Percentiles rank a stretch among this genome's conserved stretches.
phyloP scores from a whole-genome alignment of 2,329 filamentous ascomycete genomes.

The Penicillium sp. region DNA sequence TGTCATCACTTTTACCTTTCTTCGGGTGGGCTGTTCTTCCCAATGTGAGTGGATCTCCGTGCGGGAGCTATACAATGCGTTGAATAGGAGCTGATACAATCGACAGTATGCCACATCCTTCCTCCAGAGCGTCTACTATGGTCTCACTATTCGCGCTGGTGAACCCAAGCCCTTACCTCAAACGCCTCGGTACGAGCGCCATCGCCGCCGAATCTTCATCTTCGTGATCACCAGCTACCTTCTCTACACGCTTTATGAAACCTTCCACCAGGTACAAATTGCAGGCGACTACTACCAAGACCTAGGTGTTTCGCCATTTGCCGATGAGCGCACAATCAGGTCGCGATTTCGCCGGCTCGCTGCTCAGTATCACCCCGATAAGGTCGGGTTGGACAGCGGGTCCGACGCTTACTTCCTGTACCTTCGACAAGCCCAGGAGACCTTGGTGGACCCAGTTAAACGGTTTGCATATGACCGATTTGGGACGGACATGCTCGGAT shows the following conservation, averaged over 20 bases:
- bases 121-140: conserved; percentile 79
- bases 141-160: conserved; percentile 84
- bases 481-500: conserved; percentile 68
- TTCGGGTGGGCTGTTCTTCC: conserved; percentile 64
- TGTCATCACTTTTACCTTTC: conserved; percentile 53
- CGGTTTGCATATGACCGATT: conserved; percentile 90
- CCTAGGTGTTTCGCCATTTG: conserved; percentile 67
- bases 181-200: conserved; percentile 66
- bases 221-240: conserved; percentile 81
- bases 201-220: conserved; percentile 81
- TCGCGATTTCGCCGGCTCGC: conserved; percentile 77
- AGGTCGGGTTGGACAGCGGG: conserved; percentile 52
- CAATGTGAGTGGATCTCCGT: conserved; percentile 47
- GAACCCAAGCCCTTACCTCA: conserved; percentile 70
- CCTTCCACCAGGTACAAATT: conserved; percentile 73
- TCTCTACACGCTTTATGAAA: conserved; percentile 87
- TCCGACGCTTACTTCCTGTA: conserved; percentile 68
- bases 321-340: conserved; percentile 75
- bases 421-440: conserved; percentile 80
- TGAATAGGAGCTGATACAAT: conserved; percentile 10
- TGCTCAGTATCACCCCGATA: conserved; percentile 77
- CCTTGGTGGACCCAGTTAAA: conserved; percentile 70
- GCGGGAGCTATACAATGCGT: conserved; percentile 6
- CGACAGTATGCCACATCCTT: conserved; percentile 71
- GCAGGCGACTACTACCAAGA: conserved; percentile 75